phyloP scores from a whole-genome alignment of 306 rosid species.

The Castanopsis chinensis region DNA sequence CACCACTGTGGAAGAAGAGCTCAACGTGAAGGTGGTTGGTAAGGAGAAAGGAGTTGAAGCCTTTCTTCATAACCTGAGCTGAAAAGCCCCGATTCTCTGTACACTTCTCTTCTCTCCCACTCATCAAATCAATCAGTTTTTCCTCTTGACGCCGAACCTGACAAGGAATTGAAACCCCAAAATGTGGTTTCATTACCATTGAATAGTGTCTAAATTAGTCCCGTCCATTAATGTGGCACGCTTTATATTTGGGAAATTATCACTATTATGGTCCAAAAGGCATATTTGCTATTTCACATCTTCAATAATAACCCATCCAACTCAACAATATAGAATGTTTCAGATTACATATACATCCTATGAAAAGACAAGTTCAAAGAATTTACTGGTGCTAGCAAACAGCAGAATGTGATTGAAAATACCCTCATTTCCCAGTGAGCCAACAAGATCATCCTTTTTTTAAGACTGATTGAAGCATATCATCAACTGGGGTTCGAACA shows the following conservation, averaged over 20 bases:
- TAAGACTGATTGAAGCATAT: neutral
- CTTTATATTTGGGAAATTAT: neutral
- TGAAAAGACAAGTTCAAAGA: neutral
- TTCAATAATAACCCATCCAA: neutral
- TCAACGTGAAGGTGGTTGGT: too few species aligned
- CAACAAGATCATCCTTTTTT: neutral
- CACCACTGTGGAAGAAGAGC: too few species aligned
- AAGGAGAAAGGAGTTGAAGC: too few species aligned
- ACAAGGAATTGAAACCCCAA: too few species aligned
- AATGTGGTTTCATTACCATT: too few species aligned
- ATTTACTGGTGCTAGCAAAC: neutral
- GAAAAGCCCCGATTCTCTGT: too few species aligned
- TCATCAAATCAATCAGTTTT: too few species aligned
- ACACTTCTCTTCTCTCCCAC: too few species aligned
- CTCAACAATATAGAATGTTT: constrained; percentile 2
- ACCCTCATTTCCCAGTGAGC: neutral
- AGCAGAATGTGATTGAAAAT: neutral
- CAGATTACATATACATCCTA: neutral
- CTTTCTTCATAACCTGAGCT: too few species aligned
- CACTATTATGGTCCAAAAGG: neutral
- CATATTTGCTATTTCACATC: neutral
- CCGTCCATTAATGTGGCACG: neutral
- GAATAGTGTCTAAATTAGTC: neutral
- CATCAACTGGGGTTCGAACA: neutral
- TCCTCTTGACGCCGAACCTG: too few species aligned